phyloP scores from a whole-genome alignment of 345 rosid species.

The Excoecaria cochinchinensis region DNA sequence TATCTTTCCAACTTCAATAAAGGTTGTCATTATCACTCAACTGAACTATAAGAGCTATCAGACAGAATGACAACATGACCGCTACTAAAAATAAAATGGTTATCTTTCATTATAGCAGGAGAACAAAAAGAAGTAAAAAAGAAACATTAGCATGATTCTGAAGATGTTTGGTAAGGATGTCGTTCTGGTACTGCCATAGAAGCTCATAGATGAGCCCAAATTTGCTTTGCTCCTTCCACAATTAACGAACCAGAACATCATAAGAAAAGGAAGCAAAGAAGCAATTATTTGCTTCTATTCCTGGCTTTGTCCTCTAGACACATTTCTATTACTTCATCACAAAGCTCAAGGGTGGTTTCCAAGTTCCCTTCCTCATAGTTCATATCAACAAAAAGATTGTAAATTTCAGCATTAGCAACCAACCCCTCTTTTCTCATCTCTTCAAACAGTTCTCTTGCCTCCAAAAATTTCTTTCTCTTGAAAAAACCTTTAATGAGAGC shows the following conservation, averaged over 20 bases:
- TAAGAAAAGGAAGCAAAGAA: neutral
- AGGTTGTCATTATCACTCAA: neutral
- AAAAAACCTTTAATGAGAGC: constrained; percentile 72
- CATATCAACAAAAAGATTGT: constrained; percentile 52
- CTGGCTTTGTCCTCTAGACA: constrained; percentile 42
- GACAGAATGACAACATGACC: neutral
- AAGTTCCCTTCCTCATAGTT: constrained; percentile 60
- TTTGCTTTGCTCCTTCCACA: neutral
- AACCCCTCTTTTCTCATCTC: constrained; percentile 71
- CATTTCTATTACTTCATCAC: constrained; percentile 77
- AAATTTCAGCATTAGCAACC: constrained; percentile 57
- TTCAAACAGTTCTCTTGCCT: constrained; percentile 71
- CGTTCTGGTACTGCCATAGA: neutral
- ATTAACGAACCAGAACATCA: neutral
- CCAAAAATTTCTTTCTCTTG: constrained; percentile 64
- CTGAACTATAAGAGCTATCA: neutral
- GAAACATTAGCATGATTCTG: constrained; percentile 8
- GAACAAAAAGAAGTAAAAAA: neutral
- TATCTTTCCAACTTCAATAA: neutral
- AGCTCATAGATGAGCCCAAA: neutral
- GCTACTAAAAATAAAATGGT: neutral
- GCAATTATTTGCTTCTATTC: constrained; percentile 31
- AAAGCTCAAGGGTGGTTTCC: constrained; percentile 62
- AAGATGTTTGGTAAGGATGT: neutral
- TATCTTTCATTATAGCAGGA: neutral